Evolutionary conservation across 306 rosid species (phyloP).

Genomic region (Sechiopsis laciniata): DNA sequence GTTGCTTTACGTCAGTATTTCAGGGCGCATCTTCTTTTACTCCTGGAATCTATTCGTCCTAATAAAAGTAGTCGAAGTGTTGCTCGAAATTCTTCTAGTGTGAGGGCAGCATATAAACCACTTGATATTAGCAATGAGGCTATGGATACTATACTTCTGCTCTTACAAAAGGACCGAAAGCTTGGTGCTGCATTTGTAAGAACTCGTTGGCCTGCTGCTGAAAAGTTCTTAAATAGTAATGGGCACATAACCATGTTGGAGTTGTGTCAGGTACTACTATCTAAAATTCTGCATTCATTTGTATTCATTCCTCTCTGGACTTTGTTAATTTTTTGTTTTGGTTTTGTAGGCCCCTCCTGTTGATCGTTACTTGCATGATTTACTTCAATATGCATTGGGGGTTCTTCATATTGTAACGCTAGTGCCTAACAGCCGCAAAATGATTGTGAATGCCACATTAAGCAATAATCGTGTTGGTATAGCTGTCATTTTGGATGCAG

Average conservation of each 20-base stretch:
- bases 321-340: slow-evolving; percentile 20
- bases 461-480: slow-evolving; percentile 86
- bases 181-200: slow-evolving; percentile 92
- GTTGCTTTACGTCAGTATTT: slow-evolving; percentile 91
- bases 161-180: slow-evolving; percentile 89
- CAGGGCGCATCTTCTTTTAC: slow-evolving; percentile 84
- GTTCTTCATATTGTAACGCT: slow-evolving; percentile 85
- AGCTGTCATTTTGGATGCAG: slow-evolving; percentile 96
- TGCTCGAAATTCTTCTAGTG: slow-evolving; percentile 71
- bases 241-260: slow-evolving; percentile 92
- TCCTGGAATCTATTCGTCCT: slow-evolving; percentile 89
- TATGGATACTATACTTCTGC: slow-evolving; percentile 72
- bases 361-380: slow-evolving; percentile 89
- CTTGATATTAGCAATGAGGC: slow-evolving; percentile 91
- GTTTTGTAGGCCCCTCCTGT: slow-evolving; percentile 85
- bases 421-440: slow-evolving; percentile 90
- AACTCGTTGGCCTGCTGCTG: slow-evolving; percentile 79
- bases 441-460: slow-evolving; percentile 76
- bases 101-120: slow-evolving; percentile 90
- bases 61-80: slow-evolving; percentile 75
- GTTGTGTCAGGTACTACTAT: slow-evolving; percentile 74
- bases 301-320: neutral
- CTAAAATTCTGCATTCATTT: slow-evolving; percentile 1
- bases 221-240: slow-evolving; percentile 63
- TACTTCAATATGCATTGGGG: slow-evolving; percentile 95